Evolutionary conservation across 2,329 filamentous ascomycete species (phyloP).

Genomic region (Aspergillus fijiensis): DNA sequence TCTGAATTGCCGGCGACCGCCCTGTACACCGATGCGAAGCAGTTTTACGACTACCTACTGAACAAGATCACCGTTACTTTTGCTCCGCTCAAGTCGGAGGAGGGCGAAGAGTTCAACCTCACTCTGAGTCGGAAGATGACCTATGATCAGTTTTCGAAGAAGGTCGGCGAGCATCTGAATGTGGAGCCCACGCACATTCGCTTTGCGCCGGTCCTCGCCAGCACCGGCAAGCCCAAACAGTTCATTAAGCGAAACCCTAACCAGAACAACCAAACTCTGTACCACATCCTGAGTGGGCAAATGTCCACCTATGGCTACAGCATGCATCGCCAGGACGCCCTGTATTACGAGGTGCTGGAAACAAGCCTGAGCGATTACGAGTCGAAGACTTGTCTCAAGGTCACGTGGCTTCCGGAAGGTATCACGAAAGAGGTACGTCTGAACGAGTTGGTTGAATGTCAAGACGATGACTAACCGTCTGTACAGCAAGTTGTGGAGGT

Average conservation of each 20-base stretch:
- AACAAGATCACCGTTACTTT: slow-evolving; percentile 81
- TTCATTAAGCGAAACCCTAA: slow-evolving; percentile 71
- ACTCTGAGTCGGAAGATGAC: slow-evolving; percentile 82
- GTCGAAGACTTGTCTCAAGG: slow-evolving; percentile 81
- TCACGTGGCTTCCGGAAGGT: slow-evolving; percentile 84
- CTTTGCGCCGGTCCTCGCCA: slow-evolving; percentile 81
- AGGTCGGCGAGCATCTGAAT: slow-evolving; percentile 74
- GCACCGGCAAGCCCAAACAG: slow-evolving; percentile 72
- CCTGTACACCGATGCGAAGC: slow-evolving; percentile 66
- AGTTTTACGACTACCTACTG: slow-evolving; percentile 91
- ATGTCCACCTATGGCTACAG: slow-evolving; percentile 70
- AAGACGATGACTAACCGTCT: slow-evolving; percentile 16
- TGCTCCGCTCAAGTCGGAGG: slow-evolving; percentile 57
- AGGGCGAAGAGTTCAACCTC: slow-evolving; percentile 69
- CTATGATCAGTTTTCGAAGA: slow-evolving; percentile 83
- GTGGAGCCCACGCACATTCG: slow-evolving; percentile 84
- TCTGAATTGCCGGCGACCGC: slow-evolving; percentile 43
- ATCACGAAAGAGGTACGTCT: slow-evolving; percentile 77
- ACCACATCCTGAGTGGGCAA: slow-evolving; percentile 73
- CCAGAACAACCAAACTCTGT: slow-evolving; percentile 70
- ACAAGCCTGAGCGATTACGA: slow-evolving; percentile 92
- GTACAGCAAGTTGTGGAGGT: slow-evolving; percentile 72
- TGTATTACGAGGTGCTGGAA: slow-evolving; percentile 92
- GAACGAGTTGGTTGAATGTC: not conserved
- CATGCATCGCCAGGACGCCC: slow-evolving; percentile 68